phyloP scores from a whole-genome alignment of 2,329 filamentous ascomycete genomes.

The Phialophora tarda region DNA sequence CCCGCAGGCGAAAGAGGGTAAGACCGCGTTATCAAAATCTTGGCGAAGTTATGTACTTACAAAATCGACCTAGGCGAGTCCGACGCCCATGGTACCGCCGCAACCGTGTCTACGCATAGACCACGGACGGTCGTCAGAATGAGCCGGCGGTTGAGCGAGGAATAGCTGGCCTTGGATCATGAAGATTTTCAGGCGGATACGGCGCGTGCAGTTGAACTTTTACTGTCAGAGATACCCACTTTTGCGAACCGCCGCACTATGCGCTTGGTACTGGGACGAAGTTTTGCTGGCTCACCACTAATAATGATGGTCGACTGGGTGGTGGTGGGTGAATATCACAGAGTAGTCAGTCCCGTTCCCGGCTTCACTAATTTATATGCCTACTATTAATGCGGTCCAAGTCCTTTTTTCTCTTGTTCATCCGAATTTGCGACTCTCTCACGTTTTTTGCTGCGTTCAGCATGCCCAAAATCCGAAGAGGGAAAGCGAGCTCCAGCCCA shows the following conservation, averaged over 20 bases:
- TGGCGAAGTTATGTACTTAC: constrained; percentile 17
- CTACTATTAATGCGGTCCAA: neutral
- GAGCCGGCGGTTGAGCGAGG: neutral
- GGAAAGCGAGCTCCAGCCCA: neutral
- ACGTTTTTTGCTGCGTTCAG: neutral
- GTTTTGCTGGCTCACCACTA: neutral
- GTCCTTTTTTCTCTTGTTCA: neutral
- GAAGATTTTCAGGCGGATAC: neutral
- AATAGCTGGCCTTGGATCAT: constrained; percentile 7
- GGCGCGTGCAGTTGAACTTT: neutral
- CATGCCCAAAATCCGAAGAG: neutral
- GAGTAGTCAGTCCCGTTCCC: neutral
- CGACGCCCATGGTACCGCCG: constrained; percentile 30
- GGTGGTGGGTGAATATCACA: neutral
- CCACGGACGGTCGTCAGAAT: neutral
- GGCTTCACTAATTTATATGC: neutral
- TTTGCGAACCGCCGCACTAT: neutral
- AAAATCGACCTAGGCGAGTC: constrained; percentile 10
- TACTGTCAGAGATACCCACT: constrained; percentile 18
- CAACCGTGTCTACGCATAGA: constrained; percentile 26
- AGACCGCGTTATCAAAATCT: constrained; percentile 3
- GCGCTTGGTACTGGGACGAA: constrained; percentile 2
- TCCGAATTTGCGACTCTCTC: neutral
- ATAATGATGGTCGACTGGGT: neutral
- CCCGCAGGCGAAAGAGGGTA: constrained; percentile 23